Conservation (phyloP, 345 rosid species). For the Clausena lansium region DNA sequence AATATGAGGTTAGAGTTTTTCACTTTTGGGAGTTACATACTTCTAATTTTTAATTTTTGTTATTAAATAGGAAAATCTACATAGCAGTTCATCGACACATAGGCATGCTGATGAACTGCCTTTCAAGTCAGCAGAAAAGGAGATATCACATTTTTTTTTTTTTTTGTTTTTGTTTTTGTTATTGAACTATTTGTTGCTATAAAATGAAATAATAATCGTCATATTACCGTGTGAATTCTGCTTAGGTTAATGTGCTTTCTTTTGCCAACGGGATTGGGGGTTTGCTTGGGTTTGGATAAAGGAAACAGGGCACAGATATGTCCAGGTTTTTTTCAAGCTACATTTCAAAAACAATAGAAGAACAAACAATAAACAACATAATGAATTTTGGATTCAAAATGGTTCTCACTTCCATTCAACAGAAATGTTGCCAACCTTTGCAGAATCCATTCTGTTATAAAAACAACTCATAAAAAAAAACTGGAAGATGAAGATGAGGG, state of each 20-base stretch:
- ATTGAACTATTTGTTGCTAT: not conserved
- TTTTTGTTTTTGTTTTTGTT: not conserved
- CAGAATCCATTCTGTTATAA: not conserved
- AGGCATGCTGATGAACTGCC: not conserved
- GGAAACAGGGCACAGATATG: no score
- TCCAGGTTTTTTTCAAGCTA: no score
- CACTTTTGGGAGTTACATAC: no score
- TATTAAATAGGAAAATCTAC: not conserved
- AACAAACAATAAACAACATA: not conserved
- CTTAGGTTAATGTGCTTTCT: not conserved
- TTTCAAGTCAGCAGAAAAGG: not conserved
- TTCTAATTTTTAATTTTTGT: not conserved
- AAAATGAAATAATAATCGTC: not conserved
- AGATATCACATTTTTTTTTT: not conserved
- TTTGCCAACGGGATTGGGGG: not conserved
- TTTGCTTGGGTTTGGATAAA: no score
- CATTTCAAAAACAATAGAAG: no score
- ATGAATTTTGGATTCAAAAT: not conserved
- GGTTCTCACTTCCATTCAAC: not conserved
- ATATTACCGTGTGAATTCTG: not conserved
- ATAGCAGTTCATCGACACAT: not conserved
- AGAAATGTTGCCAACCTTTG: not conserved
- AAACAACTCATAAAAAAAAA: not conserved
- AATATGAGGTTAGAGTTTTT: conserved; percentile 36
- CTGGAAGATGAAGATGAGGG: no score